These are phyloP conservation scores for Trypanosoma rangeli DNA, from an alignment of 208 protist species.

Conservation along the genomic window DNA sequence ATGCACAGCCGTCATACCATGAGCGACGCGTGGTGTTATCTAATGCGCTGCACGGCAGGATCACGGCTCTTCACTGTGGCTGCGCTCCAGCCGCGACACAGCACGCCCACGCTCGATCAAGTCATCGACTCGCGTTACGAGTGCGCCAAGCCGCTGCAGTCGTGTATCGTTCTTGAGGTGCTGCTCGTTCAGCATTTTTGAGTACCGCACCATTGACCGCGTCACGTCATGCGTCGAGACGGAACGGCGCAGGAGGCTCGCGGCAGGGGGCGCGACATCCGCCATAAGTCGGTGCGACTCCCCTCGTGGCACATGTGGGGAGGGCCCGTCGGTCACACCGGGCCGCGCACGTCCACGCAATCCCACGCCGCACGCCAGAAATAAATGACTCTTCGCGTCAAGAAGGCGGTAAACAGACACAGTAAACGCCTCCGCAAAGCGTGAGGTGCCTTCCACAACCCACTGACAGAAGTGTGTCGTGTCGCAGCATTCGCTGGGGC, in stretches of 20 bases:
- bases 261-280: no score
- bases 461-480: background rate
- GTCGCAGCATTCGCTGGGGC: background rate
- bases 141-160: constrained; percentile 28
- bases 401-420: background rate
- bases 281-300: background rate
- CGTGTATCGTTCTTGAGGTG: constrained; percentile 34
- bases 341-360: background rate
- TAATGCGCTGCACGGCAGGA: background rate
- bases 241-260: background rate
- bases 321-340: background rate
- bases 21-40: background rate
- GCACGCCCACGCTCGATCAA: constrained; percentile 39
- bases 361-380: background rate
- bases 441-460: background rate
- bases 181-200: constrained; percentile 33
- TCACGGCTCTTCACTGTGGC: background rate
- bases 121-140: constrained; percentile 52
- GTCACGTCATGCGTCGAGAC: constrained; percentile 32
- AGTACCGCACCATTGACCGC: constrained; percentile 56
- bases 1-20: background rate
- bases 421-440: background rate
- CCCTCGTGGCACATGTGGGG: background rate
- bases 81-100: background rate
- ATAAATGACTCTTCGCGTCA: background rate